Percentiles rank a stretch among this genome's conserved stretches.
Conservation (phyloP, 2,329 filamentous ascomycete genomes). For the Thyridium curvatum region DNA sequence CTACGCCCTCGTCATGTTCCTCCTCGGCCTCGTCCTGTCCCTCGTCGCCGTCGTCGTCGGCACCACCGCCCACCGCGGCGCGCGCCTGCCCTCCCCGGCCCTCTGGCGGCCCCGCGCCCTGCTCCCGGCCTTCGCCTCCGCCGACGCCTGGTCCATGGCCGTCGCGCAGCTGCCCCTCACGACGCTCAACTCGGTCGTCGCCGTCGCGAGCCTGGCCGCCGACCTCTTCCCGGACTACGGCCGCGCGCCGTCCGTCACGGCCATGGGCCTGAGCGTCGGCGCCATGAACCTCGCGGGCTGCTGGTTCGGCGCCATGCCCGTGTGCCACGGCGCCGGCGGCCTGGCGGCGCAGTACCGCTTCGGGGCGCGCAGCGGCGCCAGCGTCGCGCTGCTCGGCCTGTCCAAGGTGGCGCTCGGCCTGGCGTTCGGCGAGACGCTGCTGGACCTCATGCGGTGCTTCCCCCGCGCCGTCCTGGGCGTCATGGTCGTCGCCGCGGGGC, state of each 20-base stretch:
- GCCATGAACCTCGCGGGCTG: constrained; percentile 78
- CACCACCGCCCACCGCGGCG: constrained; percentile 12
- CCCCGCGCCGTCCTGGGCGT: constrained; percentile 74
- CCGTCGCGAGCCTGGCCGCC: constrained; percentile 70
- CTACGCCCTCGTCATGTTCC: constrained; percentile 69
- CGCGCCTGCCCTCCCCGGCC: constrained; percentile 42
- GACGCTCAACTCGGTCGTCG: constrained; percentile 86
- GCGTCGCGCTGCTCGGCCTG: constrained; percentile 70
- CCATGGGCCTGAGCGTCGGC: constrained; percentile 75
- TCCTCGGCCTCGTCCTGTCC: constrained; percentile 62
- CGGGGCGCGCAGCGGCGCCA: constrained; percentile 80
- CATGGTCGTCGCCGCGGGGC: constrained; percentile 82
- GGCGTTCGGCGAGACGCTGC: constrained; percentile 66
- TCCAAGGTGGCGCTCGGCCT: constrained; percentile 73
- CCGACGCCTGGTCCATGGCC: constrained; percentile 49
- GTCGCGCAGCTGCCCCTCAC: constrained; percentile 87
- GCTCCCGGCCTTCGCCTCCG: constrained; percentile 31
- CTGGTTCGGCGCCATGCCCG: constrained; percentile 93
- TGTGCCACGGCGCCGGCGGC: constrained; percentile 88
- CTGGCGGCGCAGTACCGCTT: constrained; percentile 89
- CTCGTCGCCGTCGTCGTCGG: constrained; percentile 30
- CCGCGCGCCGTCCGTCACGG: constrained; percentile 61
- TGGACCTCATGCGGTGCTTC: constrained; percentile 64
- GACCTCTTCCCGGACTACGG: constrained; percentile 69
- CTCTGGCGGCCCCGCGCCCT: constrained; percentile 54